Evolutionary conservation across 148 eudicot genomes (phyloP), one percentile per base, ranked within the genome.

Genomic region (Nyssa sinensis): DNA sequence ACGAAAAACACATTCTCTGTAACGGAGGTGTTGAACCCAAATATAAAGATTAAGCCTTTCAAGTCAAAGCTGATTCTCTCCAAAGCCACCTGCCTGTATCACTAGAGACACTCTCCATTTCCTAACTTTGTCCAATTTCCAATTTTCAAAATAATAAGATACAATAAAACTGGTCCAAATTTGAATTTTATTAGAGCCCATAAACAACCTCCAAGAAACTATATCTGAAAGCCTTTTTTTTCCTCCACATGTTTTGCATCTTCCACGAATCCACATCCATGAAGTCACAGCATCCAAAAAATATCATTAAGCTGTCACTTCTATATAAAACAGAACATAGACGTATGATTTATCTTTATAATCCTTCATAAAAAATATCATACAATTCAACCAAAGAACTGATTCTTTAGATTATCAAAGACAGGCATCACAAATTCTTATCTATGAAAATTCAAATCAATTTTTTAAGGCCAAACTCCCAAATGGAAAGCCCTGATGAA

Each of bases 191-290:
- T 30, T 55, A 57, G 28, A 70, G 16, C 28, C n/a, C 5, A 12
- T 19, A 51, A 14, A 41, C 10, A 37, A 17, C 70, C n/a, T 24
- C 21, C 21, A 67, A 10, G 21, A 28, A 32, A 53, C 71, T 7
- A 53, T 55, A 32, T 4, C 31, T 9, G 2, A 55, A 37, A 37
- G n/a, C 41, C 44, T 32, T 55, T 31, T 55, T 25, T 28, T 30
- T 31, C 31, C 30, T 55, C 12, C 19, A 70, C 19, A 14, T 12
- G 19, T 10, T 5, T n/a, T 57, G 33, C 64, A 34, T 3, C 21
- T 70, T n/a, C n/a, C n/a, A n/a, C n/a, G n/a, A n/a, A n/a, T 70
- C 33, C 57, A 23, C 31, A 34, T 33, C 51, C 64, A 33, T 53
- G 29, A 57, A 57, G 44, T n/a, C 19, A 35, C n/a, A 29, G n/a